Conservation (phyloP, 208 protist genomes). For the Acanthamoeba royreba region DNA sequence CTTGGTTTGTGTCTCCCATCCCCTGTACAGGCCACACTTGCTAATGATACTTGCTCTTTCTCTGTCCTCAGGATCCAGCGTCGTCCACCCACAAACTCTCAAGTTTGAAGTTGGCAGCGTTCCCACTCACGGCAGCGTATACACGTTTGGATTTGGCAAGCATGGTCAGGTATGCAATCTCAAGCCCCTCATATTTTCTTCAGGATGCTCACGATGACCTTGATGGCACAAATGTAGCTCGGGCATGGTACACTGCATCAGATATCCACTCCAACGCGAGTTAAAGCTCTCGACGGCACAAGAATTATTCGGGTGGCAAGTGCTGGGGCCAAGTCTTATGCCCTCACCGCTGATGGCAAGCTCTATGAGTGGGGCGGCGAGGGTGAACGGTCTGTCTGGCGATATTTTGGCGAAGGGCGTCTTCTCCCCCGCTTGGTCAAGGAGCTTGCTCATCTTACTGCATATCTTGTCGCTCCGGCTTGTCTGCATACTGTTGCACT, state of each 20-base stretch:
- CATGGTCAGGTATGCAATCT: not conserved
- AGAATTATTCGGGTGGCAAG: not conserved
- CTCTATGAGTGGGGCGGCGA: not conserved
- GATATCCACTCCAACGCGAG: not conserved
- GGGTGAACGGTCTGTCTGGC: not conserved
- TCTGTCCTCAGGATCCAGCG: too few species aligned
- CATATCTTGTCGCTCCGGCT: not conserved
- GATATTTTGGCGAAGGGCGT: not conserved
- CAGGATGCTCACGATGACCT: too few species aligned
- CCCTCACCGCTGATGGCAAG: not conserved
- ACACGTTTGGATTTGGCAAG: conserved; percentile 5
- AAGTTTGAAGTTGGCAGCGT: not conserved
- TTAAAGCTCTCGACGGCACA: not conserved
- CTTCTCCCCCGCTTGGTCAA: not conserved
- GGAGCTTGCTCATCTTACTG: not conserved
- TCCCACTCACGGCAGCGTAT: not conserved
- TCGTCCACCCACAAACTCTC: too few species aligned
- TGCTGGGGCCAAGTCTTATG: not conserved
- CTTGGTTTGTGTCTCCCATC: too few species aligned
- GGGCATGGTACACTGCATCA: not conserved
- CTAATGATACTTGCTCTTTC: too few species aligned
- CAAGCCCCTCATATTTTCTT: too few species aligned
- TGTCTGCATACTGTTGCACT: not conserved
- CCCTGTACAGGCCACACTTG: too few species aligned
- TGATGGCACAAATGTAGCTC: not conserved